Percentiles rank a stretch among this genome's conserved stretches.
Evolutionary conservation across 2,329 filamentous ascomycete genomes (phyloP).

Genomic region (Exophiala oligosperma): DNA sequence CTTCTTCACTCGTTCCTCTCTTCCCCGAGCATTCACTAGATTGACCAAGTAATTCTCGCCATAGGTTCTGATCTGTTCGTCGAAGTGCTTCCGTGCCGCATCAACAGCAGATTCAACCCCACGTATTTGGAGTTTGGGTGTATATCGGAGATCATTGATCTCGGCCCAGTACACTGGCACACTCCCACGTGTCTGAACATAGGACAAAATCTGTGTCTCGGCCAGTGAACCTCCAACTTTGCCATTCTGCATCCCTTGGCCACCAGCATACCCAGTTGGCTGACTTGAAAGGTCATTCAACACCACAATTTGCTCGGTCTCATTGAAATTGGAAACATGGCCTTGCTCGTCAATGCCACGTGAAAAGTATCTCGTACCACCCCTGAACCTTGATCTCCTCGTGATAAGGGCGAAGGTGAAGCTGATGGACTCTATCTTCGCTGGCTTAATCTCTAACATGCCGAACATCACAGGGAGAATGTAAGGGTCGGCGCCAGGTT

Average conservation of each 20-base stretch:
- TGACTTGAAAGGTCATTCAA: slow-evolving; percentile 78
- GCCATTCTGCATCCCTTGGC: slow-evolving; percentile 72
- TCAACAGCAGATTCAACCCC: slow-evolving; percentile 76
- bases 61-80: slow-evolving; percentile 89
- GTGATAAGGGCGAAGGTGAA: slow-evolving; percentile 88
- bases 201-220: slow-evolving; percentile 87
- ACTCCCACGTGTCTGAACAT: slow-evolving; percentile 94
- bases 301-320: slow-evolving; percentile 91
- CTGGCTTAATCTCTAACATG: slow-evolving; percentile 88
- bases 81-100: slow-evolving; percentile 83
- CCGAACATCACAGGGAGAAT: slow-evolving; percentile 96
- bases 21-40: slow-evolving; percentile 91
- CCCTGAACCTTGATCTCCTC: slow-evolving; percentile 81
- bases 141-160: slow-evolving; percentile 89
- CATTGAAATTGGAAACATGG: slow-evolving; percentile 98
- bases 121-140: slow-evolving; percentile 83
- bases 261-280: slow-evolving; percentile 77
- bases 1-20: slow-evolving; percentile 84
- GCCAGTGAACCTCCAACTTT: slow-evolving; percentile 62
- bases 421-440: slow-evolving; percentile 78
- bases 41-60: slow-evolving; percentile 98
- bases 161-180: slow-evolving; percentile 97
- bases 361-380: slow-evolving; percentile 91
- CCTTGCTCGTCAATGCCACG: slow-evolving; percentile 90
- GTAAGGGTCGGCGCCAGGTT: slow-evolving; percentile 80